Evolutionary conservation across 2,329 filamentous ascomycete species (phyloP), one percentile per base, ranked within the genome.

Genomic region (Colletotrichum cordylinicola): DNA sequence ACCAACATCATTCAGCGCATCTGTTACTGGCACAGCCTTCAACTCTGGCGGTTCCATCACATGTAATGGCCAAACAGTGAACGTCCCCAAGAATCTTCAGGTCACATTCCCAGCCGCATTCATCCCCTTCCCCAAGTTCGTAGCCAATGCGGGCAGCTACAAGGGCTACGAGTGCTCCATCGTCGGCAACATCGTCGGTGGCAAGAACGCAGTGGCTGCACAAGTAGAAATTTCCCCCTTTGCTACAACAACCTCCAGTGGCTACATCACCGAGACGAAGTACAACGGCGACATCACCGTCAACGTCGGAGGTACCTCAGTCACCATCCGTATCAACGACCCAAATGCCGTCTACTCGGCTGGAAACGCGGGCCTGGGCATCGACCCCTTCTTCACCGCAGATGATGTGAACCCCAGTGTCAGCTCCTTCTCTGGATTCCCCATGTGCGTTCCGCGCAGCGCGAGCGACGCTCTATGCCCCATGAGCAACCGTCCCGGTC

Each of bases 381-480:
- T 33, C 21, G 65, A 67, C 8, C 86, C 86, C 2, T 85, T 85
- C 76, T 88, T 87, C 80, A 86, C 86, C 0, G 86, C 86, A 2
- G 88, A 89, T 75, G 86, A 87, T 66, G 82, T 84, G 70, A 89
- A 85, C 77, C 88, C 88, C 1, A 86, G 84, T 66, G 83, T 89
- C 68, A 84, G 82, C 6, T 84, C 86, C 7, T 89, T 88, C 79
- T 86, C 85, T 7, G 88, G 88, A 1, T 89, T 89, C 67, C 88
- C 88, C 4, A 89, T 89, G 87, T 90, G 88, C 70, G 85, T 89
- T n/a, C 87, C 86, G 1, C 82, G 88, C 21, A 84, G 83, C 21
- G 74, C 80, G 16, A 80, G 78, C 39, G 83, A 86, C 56, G 66
- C 79, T 1, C 80, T 82, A 18, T 87, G 86, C 74, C 84, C 84